Evolutionary conservation across 1,139 yeast species (phyloP).

Genomic region (Geotrichum histeridarum): DNA sequence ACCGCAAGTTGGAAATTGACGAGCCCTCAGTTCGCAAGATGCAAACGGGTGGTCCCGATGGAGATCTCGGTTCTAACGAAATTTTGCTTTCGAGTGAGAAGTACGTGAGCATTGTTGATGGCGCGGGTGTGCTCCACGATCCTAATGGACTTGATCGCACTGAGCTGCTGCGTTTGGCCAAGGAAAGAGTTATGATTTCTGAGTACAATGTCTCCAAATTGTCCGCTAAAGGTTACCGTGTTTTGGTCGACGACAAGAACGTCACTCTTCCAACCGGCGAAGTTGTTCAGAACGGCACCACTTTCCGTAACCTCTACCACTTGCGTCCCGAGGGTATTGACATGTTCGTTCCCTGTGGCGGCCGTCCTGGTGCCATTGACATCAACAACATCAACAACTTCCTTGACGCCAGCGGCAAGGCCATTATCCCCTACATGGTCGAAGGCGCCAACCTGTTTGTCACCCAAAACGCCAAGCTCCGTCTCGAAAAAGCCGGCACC

Average conservation of each 20-base stretch:
- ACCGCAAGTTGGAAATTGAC: slow-evolving; percentile 62
- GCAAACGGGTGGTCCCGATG: slow-evolving; percentile 99
- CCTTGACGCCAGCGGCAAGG: slow-evolving; percentile 73
- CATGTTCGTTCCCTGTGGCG: slow-evolving; percentile 96
- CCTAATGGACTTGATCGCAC: slow-evolving; percentile 78
- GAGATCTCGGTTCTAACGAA: slow-evolving; percentile 95
- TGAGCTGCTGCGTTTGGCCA: slow-evolving; percentile 77
- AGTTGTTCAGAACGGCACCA: slow-evolving; percentile 72
- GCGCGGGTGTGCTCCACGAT: slow-evolving; percentile 91
- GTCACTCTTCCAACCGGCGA: slow-evolving; percentile 71
- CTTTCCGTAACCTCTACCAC: slow-evolving; percentile 92
- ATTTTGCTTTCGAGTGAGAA: slow-evolving; percentile 79
- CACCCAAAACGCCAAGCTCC: slow-evolving; percentile 87
- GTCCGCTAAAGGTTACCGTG: slow-evolving; percentile 70
- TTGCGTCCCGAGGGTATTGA: slow-evolving; percentile 63
- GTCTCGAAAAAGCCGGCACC: slow-evolving; percentile 81
- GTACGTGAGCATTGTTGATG: slow-evolving; percentile 88
- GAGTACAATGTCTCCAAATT: slow-evolving; percentile 63
- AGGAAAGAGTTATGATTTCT: slow-evolving; percentile 68
- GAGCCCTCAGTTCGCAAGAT: slow-evolving; percentile 65
- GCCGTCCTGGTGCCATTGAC: slow-evolving; percentile 95
- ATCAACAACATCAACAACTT: slow-evolving; percentile 71
- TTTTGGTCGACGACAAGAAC: slow-evolving; percentile 82
- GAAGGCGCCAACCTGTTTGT: slow-evolving; percentile 97
- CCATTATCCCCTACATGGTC: slow-evolving; percentile 79